Percentiles rank a stretch among this genome's conserved stretches.
Conservation (phyloP, 192 early-diverging fungal species). For the Linnemannia zychae region DNA sequence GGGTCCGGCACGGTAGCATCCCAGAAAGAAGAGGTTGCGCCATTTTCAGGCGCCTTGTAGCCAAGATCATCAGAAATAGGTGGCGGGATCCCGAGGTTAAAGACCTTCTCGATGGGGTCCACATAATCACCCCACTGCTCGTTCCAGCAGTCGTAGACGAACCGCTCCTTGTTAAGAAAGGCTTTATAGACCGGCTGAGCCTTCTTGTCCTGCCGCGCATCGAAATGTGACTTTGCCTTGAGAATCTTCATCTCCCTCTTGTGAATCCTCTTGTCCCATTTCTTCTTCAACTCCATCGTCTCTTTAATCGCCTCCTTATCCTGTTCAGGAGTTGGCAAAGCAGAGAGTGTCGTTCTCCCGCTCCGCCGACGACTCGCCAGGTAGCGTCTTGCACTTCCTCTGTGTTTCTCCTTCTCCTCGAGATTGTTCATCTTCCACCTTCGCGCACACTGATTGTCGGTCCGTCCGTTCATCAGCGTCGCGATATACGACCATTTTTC, state of each 20-base stretch:
- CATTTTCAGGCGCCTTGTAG: neutral
- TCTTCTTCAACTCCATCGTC: neutral
- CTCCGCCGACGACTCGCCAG: conserved; percentile 14
- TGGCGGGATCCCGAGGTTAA: conserved; percentile 46
- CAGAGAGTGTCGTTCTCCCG: conserved; percentile 6
- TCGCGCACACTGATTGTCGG: conserved; percentile 56
- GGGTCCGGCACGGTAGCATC: conserved; percentile 2
- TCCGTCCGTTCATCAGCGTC: conserved; percentile 52
- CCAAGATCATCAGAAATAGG: neutral
- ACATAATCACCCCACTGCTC: conserved; percentile 14
- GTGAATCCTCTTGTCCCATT: conserved; percentile 1
- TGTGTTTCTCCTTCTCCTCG: conserved; percentile 2
- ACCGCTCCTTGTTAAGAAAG: conserved; percentile 4
- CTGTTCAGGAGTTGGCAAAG: neutral
- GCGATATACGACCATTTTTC: conserved; percentile 56
- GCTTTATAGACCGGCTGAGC: neutral
- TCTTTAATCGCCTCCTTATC: conserved; percentile 19
- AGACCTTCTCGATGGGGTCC: conserved; percentile 43
- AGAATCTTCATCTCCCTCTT: conserved; percentile 1
- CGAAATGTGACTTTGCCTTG: neutral
- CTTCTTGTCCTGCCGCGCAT: neutral
- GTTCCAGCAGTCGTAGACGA: conserved; percentile 32
- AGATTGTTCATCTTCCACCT: conserved; percentile 21
- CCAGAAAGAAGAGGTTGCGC: neutral
- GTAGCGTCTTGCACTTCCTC: neutral